Evolutionary conservation across 139 green algal genomes (phyloP), one percentile per base, ranked within the genome.

Genomic region (Chlamydomonas sp.): DNA sequence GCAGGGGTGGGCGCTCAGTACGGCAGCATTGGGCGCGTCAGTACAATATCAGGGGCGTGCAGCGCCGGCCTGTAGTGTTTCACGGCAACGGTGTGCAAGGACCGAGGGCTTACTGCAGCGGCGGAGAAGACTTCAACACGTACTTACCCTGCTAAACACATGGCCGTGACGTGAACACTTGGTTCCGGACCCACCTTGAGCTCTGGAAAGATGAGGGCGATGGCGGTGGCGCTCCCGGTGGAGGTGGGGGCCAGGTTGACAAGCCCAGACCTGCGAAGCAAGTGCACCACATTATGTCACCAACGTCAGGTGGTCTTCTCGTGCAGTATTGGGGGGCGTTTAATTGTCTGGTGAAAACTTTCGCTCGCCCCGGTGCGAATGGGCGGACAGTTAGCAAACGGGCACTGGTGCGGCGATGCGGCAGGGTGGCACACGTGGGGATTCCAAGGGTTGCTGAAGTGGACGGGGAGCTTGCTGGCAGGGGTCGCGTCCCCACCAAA

Each of bases 171-270:
- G 73, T 63, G 15, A 8, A 76, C 15, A 20, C 71, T 14, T 14
- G 71, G n/a, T 12, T 3, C 8, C 79, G 16, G 67, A 4, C 73
- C 2, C 63, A 90, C 89, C 89, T 97, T 97, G 31, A 98, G 94
- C 80, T 98, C 94, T 4, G 96, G 96, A 93, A 97, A 98, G 86
- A 98, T 98, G 75, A 98, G 92, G 1, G 96, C 92, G 77, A 98
- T 97, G 79, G 96, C 96, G 8, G 95, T 98, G 60, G 96, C 96
- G 69, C 88, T 95, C 61, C 96, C 96, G 7, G 96, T 98, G 78
- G 92, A 95, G 64, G 96, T 98, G 78, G 96, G 96, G 3, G 96
- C 95, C 78, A 98, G 93, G 90, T 98, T 98, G 6, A 96, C 82
- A 66, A 98, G 89, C 0, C 92, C 96, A 14, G 92, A 96, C 81